Evolutionary conservation across 139 green algal genomes (phyloP).

Genomic region (Chlorella sp.): DNA sequence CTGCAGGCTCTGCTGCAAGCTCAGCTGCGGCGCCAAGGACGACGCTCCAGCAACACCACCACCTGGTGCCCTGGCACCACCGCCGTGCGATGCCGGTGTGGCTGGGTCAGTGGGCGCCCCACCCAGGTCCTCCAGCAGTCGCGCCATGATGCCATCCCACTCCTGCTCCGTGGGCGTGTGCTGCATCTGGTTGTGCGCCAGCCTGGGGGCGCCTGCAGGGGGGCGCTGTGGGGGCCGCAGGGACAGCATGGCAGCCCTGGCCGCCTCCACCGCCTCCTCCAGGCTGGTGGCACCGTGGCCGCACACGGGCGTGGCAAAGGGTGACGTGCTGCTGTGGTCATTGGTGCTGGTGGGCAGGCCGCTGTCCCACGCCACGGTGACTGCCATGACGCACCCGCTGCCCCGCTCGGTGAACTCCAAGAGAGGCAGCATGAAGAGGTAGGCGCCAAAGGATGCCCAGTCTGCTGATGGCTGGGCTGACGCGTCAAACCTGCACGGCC

Average conservation of each 20-base stretch:
- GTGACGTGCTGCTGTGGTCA: no score
- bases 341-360: not conserved
- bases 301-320: not conserved
- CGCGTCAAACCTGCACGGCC: slow-evolving; percentile 32
- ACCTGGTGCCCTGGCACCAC: no score
- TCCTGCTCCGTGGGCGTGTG: slow-evolving; percentile 39
- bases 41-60: no score
- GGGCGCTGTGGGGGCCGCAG: not conserved
- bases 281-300: not conserved
- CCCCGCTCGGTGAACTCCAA: slow-evolving; percentile 62
- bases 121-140: slow-evolving; percentile 9
- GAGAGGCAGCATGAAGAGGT: slow-evolving; percentile 73
- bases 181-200: not conserved
- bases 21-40: no score
- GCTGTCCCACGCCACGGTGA: slow-evolving; percentile 70
- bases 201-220: no score
- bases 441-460: slow-evolving; percentile 61
- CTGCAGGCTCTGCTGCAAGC: not conserved
- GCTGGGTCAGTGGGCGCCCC: no score
- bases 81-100: no score
- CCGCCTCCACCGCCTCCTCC: not conserved
- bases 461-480: slow-evolving; percentile 15
- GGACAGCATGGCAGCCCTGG: not conserved
- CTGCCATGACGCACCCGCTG: slow-evolving; percentile 41
- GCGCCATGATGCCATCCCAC: slow-evolving; percentile 38